A percentile compares a stretch with the other conserved stretches of the same genome.
phyloP scores from a whole-genome alignment of 768 basidiomycete species.

The Tulasnella sp. region DNA sequence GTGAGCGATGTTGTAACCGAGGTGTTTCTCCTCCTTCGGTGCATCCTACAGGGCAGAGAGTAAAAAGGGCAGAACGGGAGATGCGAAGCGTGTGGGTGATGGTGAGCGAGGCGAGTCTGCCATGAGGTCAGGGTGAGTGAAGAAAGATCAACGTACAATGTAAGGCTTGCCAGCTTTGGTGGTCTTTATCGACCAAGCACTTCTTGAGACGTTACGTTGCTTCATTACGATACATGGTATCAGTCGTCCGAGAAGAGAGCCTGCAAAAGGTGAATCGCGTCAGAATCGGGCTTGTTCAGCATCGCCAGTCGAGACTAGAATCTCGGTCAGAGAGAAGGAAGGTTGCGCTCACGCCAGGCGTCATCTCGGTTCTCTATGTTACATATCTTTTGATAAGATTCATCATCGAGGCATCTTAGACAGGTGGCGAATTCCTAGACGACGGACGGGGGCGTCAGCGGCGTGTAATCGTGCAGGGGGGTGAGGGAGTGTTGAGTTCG shows the following conservation, averaged over 20 bases:
- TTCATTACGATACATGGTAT: constrained; percentile 32
- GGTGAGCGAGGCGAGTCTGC: background rate
- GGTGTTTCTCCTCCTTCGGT: constrained; percentile 28
- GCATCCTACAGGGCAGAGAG: constrained; percentile 16
- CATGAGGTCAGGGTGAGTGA: background rate
- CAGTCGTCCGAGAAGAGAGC: constrained; percentile 28
- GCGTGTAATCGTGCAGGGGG: background rate
- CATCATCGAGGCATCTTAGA: constrained; percentile 29
- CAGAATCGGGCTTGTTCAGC: background rate
- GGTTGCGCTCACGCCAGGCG: constrained; percentile 28
- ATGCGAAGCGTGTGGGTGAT: background rate
- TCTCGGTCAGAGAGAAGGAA: background rate
- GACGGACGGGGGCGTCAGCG: background rate
- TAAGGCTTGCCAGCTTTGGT: constrained; percentile 31
- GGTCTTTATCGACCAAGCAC: constrained; percentile 30
- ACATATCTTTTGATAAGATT: constrained; percentile 28
- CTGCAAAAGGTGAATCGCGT: constrained; percentile 20
- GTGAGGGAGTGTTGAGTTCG: background rate
- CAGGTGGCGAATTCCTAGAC: constrained; percentile 29
- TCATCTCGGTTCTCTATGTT: constrained; percentile 24
- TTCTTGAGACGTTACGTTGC: constrained; percentile 27
- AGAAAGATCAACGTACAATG: constrained; percentile 27
- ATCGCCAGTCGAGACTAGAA: constrained; percentile 1
- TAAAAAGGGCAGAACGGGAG: background rate
- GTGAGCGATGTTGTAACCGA: constrained; percentile 34